phyloP scores from a whole-genome alignment of 805 yeast genomes.

The Huiozyma sinensis region DNA sequence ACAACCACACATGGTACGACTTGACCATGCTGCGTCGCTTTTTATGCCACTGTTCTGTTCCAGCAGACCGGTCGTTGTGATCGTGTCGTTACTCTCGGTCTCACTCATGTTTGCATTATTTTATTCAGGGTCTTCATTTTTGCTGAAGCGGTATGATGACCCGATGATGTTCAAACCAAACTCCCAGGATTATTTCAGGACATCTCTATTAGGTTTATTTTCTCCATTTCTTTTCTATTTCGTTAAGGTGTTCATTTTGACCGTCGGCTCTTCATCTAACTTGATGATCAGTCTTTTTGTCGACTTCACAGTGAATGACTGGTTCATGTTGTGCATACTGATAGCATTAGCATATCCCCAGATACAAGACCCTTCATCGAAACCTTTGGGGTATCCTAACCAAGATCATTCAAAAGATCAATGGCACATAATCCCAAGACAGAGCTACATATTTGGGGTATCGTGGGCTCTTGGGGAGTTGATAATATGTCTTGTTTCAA shows the following conservation, averaged over 20 bases:
- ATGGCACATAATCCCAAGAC: slow-evolving; percentile 35
- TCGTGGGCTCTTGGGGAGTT: slow-evolving; percentile 30
- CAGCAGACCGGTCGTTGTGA: slow-evolving; percentile 16
- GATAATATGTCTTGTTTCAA: slow-evolving; percentile 17
- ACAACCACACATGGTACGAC: slow-evolving; percentile 17
- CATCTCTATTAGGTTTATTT: slow-evolving; percentile 27
- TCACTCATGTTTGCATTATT: slow-evolving; percentile 10
- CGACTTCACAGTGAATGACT: slow-evolving; percentile 27
- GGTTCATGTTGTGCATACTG: slow-evolving; percentile 29
- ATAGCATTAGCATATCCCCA: slow-evolving; percentile 34
- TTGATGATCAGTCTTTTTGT: slow-evolving; percentile 23
- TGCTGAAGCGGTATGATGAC: slow-evolving; percentile 17
- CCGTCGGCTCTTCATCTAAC: slow-evolving; percentile 9
- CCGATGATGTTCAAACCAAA: slow-evolving; percentile 28
- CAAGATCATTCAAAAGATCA: slow-evolving; percentile 6
- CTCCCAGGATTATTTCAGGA: slow-evolving; percentile 31
- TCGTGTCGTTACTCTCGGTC: slow-evolving; percentile 7
- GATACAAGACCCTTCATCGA: slow-evolving; percentile 15
- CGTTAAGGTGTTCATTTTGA: slow-evolving; percentile 21
- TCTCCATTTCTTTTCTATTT: slow-evolving; percentile 28
- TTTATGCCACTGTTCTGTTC: slow-evolving; percentile 29
- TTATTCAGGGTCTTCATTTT: slow-evolving; percentile 14
- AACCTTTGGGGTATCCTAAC: background rate
- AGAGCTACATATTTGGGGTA: slow-evolving; percentile 31
- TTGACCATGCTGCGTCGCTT: slow-evolving; percentile 23